phyloP scores from a whole-genome alignment of 768 basidiomycete genomes.

The Scleroderma bovista region DNA sequence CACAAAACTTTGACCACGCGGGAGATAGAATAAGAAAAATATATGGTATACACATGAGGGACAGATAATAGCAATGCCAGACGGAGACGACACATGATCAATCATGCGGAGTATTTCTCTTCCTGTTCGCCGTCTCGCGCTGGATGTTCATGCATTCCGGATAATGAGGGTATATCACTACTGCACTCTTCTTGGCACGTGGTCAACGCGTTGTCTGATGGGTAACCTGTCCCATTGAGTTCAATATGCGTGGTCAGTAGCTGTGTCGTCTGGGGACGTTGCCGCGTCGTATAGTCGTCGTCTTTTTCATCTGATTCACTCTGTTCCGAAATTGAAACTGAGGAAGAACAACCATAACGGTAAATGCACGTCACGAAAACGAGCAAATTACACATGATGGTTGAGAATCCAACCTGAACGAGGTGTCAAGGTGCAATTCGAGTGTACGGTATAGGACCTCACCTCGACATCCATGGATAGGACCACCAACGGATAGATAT shows the following conservation, averaged over 20 bases:
- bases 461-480: slow-evolving; percentile 16
- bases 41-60: no score
- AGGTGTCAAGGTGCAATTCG: not conserved
- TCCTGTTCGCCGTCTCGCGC: not conserved
- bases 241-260: slow-evolving; percentile 11
- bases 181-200: not conserved
- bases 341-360: slow-evolving; percentile 4
- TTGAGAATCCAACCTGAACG: slow-evolving; percentile 11
- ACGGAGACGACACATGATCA: no score
- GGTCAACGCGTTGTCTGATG: not conserved
- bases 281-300: slow-evolving; percentile 9
- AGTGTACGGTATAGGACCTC: not conserved
- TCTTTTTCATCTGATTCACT: slow-evolving; percentile 4
- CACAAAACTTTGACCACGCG: no score
- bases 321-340: not conserved
- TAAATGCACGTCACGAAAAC: slow-evolving; percentile 15
- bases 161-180: slow-evolving; percentile 13
- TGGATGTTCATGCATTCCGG: slow-evolving; percentile 2
- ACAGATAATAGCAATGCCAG: no score
- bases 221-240: not conserved
- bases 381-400: slow-evolving; percentile 17
- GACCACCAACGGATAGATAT: slow-evolving; percentile 1
- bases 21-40: no score
- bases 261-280: not conserved
- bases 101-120: not conserved